Conservation (phyloP, 768 basidiomycete genomes). For the Boletus eberwhitei region DNA sequence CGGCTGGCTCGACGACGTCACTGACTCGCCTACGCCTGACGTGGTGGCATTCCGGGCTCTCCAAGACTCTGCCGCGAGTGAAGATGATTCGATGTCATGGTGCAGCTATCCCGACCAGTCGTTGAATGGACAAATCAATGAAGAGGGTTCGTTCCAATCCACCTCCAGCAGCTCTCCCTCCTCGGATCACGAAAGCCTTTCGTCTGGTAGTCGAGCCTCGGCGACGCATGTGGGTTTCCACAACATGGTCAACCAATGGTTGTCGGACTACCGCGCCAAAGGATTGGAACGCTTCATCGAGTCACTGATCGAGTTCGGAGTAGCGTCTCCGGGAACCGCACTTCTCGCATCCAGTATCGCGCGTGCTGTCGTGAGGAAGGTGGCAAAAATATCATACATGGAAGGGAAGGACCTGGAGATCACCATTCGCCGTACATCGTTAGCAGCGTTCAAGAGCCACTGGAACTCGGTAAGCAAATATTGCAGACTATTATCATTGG, state of each 20-base stretch:
- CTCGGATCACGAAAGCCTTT: constrained; percentile 12
- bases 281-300: constrained; percentile 16
- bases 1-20: constrained; percentile 1
- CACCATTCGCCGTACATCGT: constrained; percentile 9
- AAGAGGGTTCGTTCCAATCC: neutral
- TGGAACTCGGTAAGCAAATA: constrained; percentile 17
- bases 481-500: neutral
- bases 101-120: neutral
- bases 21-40: neutral
- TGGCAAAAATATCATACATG: constrained; percentile 2
- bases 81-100: neutral
- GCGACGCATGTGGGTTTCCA: constrained; percentile 11
- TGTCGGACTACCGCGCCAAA: constrained; percentile 19
- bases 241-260: constrained; percentile 16
- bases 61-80: neutral
- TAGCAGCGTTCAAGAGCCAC: constrained; percentile 13
- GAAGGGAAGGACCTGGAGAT: constrained; percentile 13
- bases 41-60: neutral
- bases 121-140: neutral
- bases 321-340: constrained; percentile 7
- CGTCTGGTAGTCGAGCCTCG: neutral
- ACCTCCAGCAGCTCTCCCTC: neutral
- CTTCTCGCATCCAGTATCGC: constrained; percentile 18
- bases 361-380: constrained; percentile 2
- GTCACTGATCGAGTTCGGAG: constrained; percentile 15